Percentiles rank a stretch among this genome's conserved stretches.
These are phyloP conservation scores for Chrysosporium keratinophilum DNA, from an alignment of 2,329 filamentous ascomycete genomes.

Conservation along the genomic window DNA sequence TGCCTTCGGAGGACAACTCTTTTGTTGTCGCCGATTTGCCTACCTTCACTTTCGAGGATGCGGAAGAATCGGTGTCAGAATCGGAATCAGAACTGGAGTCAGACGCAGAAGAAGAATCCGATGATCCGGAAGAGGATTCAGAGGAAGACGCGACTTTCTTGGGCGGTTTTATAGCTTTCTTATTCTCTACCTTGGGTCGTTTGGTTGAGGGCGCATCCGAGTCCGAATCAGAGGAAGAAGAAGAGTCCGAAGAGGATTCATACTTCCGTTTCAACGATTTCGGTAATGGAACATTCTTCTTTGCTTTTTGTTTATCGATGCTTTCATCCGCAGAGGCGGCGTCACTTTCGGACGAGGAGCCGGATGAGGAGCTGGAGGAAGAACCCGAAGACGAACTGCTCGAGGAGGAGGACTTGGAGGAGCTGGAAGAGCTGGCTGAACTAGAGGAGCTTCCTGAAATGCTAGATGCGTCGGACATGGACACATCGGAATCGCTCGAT, in stretches of 20 bases:
- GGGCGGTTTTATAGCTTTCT: neutral
- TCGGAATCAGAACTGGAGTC: slow-evolving; percentile 27
- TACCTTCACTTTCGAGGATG: slow-evolving; percentile 8
- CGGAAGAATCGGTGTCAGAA: slow-evolving; percentile 19
- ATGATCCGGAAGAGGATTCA: neutral
- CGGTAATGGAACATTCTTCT: slow-evolving; percentile 14
- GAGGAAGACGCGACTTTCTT: neutral
- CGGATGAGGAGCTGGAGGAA: slow-evolving; percentile 30
- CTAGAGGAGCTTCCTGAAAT: slow-evolving; percentile 2
- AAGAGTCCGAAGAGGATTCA: slow-evolving; percentile 33
- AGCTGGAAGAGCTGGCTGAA: slow-evolving; percentile 26
- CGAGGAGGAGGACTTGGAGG: slow-evolving; percentile 19
- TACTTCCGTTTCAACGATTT: slow-evolving; percentile 49
- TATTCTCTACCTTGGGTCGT: slow-evolving; percentile 1
- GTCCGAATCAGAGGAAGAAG: slow-evolving; percentile 27
- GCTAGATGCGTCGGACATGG: neutral
- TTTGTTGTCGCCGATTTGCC: slow-evolving; percentile 18
- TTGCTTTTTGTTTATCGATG: slow-evolving; percentile 26
- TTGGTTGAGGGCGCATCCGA: slow-evolving; percentile 23
- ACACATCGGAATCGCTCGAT: slow-evolving; percentile 8
- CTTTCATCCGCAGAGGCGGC: slow-evolving; percentile 39
- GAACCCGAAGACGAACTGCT: slow-evolving; percentile 22
- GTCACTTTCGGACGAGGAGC: slow-evolving; percentile 39
- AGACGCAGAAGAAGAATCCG: slow-evolving; percentile 8
- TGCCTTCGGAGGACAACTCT: slow-evolving; percentile 20